Evolutionary conservation across 768 basidiomycete genomes (phyloP).

Genomic region (Porphyrellus cyaneotinctus): DNA sequence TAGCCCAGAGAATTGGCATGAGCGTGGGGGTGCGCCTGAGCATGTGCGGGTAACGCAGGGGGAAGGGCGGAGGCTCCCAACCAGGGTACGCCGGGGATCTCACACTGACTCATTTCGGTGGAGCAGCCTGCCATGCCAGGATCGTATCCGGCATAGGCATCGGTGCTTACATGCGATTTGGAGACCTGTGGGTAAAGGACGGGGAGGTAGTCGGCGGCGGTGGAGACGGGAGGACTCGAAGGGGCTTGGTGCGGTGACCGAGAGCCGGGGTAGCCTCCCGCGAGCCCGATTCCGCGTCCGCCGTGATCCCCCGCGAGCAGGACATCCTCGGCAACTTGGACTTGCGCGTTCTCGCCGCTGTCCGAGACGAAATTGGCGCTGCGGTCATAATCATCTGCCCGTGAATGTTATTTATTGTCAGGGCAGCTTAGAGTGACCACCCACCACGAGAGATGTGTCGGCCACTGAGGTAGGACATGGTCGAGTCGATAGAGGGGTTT

Average conservation of each 20-base stretch:
- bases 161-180: neutral
- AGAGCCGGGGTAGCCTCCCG: neutral
- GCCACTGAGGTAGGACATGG: slow-evolving; percentile 6
- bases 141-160: slow-evolving; percentile 17
- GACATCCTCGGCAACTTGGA: neutral
- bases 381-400: slow-evolving; percentile 3
- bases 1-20: too few species aligned
- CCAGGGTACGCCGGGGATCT: slow-evolving; percentile 10
- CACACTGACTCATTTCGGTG: neutral
- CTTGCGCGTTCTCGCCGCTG: neutral
- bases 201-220: too few species aligned
- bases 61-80: neutral
- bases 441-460: slow-evolving; percentile 9
- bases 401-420: neutral
- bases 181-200: neutral
- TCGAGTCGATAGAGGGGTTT: neutral
- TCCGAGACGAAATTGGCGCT: slow-evolving; percentile 4
- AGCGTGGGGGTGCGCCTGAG: neutral
- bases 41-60: too few species aligned
- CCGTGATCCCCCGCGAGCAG: slow-evolving; percentile 4
- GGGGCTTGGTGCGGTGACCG: neutral
- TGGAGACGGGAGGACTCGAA: too few species aligned
- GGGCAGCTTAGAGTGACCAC: neutral
- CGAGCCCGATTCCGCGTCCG: slow-evolving; percentile 1
- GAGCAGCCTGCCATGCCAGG: slow-evolving; percentile 24